Evolutionary conservation across 495 filamentous ascomycete species (phyloP).

Genomic region (Apodospora peruviana): DNA sequence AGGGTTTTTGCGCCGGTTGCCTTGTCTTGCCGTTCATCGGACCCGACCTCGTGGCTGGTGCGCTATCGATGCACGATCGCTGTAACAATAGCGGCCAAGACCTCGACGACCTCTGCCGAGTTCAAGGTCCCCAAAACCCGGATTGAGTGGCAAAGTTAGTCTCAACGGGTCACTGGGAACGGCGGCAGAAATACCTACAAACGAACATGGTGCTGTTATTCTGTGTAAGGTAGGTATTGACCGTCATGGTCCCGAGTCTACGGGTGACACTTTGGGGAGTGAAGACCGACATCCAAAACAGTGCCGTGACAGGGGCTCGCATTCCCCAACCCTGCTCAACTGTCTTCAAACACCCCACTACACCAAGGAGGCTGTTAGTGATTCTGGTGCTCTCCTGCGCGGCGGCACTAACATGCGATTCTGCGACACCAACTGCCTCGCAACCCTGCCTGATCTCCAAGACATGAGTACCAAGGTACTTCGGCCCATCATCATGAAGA

Average conservation of each 20-base stretch:
- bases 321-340: neutral
- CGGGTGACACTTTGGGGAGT: too few species aligned
- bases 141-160: too few species aligned
- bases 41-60: too few species aligned
- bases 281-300: slow-evolving; percentile 16
- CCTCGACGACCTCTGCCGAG: slow-evolving; percentile 67
- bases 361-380: slow-evolving; percentile 9
- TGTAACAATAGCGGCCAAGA: slow-evolving; percentile 98
- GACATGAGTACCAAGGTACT: neutral
- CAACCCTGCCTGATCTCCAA: neutral
- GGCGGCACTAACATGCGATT: slow-evolving; percentile 7
- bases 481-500: neutral
- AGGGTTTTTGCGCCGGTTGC: too few species aligned
- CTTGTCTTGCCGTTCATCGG: too few species aligned
- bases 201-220: too few species aligned
- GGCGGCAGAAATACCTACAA: slow-evolving; percentile 84
- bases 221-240: slow-evolving; percentile 82
- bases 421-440: slow-evolving; percentile 15
- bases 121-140: too few species aligned
- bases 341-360: neutral
- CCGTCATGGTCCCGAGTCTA: neutral
- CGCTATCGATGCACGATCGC: too few species aligned
- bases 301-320: slow-evolving; percentile 4
- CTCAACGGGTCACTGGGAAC: slow-evolving; percentile 98
- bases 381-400: neutral